Conservation (phyloP, 805 yeast species). For the Ogataea zsoltii region DNA sequence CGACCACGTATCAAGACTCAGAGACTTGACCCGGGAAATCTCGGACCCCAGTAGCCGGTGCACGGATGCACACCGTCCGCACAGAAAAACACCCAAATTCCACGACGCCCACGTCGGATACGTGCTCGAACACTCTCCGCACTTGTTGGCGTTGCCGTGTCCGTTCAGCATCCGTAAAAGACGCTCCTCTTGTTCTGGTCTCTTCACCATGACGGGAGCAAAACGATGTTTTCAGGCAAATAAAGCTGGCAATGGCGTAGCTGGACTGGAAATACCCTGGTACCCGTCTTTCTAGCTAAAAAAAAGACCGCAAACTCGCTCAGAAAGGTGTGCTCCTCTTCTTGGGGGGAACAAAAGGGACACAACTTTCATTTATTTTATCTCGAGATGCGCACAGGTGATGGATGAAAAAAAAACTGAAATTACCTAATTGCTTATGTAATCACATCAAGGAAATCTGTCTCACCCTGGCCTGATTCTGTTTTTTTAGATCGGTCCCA, state of each 20-base stretch:
- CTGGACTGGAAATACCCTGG: background rate
- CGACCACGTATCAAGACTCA: slow-evolving; percentile 73
- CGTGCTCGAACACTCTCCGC: slow-evolving; percentile 74
- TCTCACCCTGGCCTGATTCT: too few relatives aligned
- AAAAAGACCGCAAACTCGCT: too few relatives aligned
- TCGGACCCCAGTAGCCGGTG: slow-evolving; percentile 68
- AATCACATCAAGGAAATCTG: too few relatives aligned
- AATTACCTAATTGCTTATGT: too few relatives aligned
- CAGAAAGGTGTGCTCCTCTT: too few relatives aligned
- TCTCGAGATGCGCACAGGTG: too few relatives aligned
- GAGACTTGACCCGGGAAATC: slow-evolving; percentile 65
- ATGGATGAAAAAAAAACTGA: too few relatives aligned
- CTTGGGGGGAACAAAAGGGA: too few relatives aligned
- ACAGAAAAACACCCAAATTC: slow-evolving; percentile 67
- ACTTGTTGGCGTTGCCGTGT: slow-evolving; percentile 61
- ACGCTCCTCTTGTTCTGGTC: slow-evolving; percentile 30
- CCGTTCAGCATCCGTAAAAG: slow-evolving; percentile 61
- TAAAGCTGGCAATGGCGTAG: background rate
- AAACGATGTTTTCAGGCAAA: too few relatives aligned
- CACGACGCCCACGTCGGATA: slow-evolving; percentile 60
- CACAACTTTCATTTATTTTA: background rate
- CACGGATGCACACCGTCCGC: slow-evolving; percentile 83
- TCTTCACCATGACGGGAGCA: slow-evolving; percentile 3
- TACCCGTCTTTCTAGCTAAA: too few relatives aligned
- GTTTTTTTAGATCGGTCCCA: too few relatives aligned